Conservation (phyloP, 805 yeast genomes). For the Debaryomyces hansenii region DNA sequence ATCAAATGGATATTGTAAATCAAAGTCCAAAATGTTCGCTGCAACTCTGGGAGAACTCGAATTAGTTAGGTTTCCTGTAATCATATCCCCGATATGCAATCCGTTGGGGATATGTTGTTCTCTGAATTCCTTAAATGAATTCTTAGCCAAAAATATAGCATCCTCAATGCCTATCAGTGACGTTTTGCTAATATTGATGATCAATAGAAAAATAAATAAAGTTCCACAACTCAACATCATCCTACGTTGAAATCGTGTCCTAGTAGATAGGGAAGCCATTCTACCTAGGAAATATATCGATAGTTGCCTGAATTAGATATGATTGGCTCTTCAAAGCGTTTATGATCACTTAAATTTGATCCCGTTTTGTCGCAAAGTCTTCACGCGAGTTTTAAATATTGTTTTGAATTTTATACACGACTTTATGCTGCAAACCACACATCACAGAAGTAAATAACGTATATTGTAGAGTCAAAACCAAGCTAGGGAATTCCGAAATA, state of each 20-base stretch:
- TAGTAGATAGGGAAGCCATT: conserved; percentile 2
- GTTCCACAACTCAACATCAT: conserved; percentile 8
- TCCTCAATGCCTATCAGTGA: conserved; percentile 20
- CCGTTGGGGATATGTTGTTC: conserved; percentile 10
- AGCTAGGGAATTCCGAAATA: too few relatives aligned
- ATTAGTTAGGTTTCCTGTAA: not conserved
- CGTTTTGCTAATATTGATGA: conserved; percentile 1
- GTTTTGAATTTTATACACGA: too few relatives aligned
- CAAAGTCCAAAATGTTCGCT: conserved; percentile 7
- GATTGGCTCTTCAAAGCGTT: too few relatives aligned
- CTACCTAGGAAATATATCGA: not conserved
- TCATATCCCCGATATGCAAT: not conserved
- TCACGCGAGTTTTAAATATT: too few relatives aligned
- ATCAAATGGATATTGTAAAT: conserved; percentile 32
- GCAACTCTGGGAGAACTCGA: not conserved
- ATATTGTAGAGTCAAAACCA: too few relatives aligned
- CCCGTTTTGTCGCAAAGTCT: too few relatives aligned
- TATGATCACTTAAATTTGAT: too few relatives aligned
- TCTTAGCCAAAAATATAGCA: conserved; percentile 24
- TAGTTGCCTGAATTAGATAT: too few relatives aligned
- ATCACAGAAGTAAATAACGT: too few relatives aligned
- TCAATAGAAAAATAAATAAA: conserved; percentile 8
- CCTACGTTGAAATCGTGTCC: conserved; percentile 10
- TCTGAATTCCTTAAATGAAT: conserved; percentile 22
- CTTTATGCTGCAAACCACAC: too few relatives aligned